Percentiles rank a stretch among this genome's conserved stretches.
These are phyloP conservation scores for Mangifera indica DNA, from an alignment of 345 rosid species.

Conservation along the genomic window DNA sequence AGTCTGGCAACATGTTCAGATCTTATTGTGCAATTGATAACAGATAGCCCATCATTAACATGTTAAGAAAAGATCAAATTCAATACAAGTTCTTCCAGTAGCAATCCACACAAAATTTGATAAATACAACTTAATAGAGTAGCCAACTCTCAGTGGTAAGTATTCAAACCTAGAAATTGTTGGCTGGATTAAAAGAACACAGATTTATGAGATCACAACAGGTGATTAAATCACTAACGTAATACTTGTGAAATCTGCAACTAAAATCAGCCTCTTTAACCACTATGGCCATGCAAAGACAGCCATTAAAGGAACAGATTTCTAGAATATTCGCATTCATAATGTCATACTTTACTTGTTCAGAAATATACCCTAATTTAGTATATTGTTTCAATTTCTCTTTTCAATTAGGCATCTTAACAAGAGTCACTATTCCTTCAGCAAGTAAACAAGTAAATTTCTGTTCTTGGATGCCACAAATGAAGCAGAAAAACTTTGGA, in stretches of 20 bases:
- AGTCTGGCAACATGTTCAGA: constrained; percentile 6
- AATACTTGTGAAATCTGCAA: not conserved
- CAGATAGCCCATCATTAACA: not conserved
- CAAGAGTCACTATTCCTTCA: constrained; percentile 6
- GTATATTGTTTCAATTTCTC: not conserved
- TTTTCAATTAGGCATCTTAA: not conserved
- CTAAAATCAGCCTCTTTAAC: not conserved
- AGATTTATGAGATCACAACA: not conserved
- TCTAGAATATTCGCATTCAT: not conserved
- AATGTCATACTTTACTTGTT: constrained; percentile 1
- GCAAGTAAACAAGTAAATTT: not conserved
- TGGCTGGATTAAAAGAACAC: not conserved
- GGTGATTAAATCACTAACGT: not conserved
- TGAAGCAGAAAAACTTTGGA: not conserved
- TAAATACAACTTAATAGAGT: not conserved
- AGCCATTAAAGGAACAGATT: not conserved
- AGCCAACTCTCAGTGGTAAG: not conserved
- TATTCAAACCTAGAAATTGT: not conserved
- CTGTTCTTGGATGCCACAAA: not conserved
- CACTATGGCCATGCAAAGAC: not conserved
- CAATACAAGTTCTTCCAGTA: not conserved
- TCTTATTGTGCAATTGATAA: not conserved
- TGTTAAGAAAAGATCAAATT: not conserved
- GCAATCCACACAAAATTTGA: not conserved
- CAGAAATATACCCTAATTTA: not conserved